Base-by-base conservation (phyloP, 257 asterid species). In the Oldenlandia corymbosa region DNA sequence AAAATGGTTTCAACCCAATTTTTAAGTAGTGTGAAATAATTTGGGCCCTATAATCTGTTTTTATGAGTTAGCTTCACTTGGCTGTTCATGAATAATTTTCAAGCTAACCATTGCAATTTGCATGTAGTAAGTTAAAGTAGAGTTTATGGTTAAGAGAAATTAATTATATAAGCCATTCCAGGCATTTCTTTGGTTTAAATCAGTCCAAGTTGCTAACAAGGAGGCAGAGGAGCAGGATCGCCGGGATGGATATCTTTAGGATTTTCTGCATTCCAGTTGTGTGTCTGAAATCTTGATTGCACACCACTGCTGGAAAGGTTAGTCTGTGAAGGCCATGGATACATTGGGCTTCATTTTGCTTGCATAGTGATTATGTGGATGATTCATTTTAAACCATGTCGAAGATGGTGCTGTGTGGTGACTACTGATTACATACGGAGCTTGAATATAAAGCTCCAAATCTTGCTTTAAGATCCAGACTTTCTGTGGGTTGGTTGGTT, bases 191-290 rank as follows among this genome's bases (percentile, higher is more conserved):
- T 92, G 97, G 99, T 92, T 52, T 87, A 92, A 89, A 80, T 85
- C 99, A 8, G 99, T 92, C 41, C 80, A 89, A 80, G 82, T 67
- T 62, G 97, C 99, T 31, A 92, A 89, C 63, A 87, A 87, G 84
- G 96, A 92, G 71, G 96, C 99, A 7, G 97, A 92, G 69, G 96
- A 92, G 68, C 96, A 89, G 85, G 97, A 92, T 66, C 81, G 88
- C 53, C 85, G 83, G 71, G 99, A 92, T 72, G 99, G 99, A 60
- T 92, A 79, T 74, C 75, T 48, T 39, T 91, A 81, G 78, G 59
- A 21, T 58, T 34, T 14, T 61, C 13, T 16, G 3, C 20, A 12
- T 39, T 45, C 9, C 18, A 11, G 17, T 60, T 16, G n/a, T 62
- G 41, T 53, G 21, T 61, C 36, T 53, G 39, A 41, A 49, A 34